Evolutionary conservation across 2,329 filamentous ascomycete species (phyloP), one percentile per base, ranked within the genome.

Genomic region (Aplosporella prunicola): DNA sequence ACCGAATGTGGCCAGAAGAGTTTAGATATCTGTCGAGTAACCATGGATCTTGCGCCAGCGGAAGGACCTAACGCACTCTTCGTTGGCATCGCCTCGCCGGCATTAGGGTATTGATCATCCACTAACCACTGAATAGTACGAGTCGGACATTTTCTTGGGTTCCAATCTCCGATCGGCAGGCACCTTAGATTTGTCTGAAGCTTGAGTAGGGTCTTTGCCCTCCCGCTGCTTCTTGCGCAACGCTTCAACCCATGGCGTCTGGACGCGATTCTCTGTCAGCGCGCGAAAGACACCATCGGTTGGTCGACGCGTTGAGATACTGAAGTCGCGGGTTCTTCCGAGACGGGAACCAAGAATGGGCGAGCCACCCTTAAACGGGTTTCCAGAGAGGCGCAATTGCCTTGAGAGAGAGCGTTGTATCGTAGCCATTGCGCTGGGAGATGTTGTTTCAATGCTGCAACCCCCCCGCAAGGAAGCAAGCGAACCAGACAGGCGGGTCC

Each of bases 11-110:
- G 0, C 82, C 82, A 0, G 76, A 77, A 1, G 80, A 72, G 57
- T 87, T 87, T 51, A 85, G 73, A 51, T 88, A 88, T 0, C 78
- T 81, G 53, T 88, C 82, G 9, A 82, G 69, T 9, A 88, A 64
- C 79, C 80, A 87, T 35, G 80, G 80, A 51, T 87, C 82, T 50
- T 75, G 78, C 5, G 75, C 79, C 8, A 87, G 64, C 5, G 80
- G 80, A 18, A 86, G 63, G 11, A 77, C 61, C 74, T 78, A 59
- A 25, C 32, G 23, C 47, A n/a, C n/a, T n/a, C n/a, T n/a, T n/a
- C n/a, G n/a, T n/a, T n/a, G n/a, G n/a, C n/a, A n/a, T n/a, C n/a
- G n/a, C n/a, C n/a, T n/a, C n/a, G n/a, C n/a, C n/a, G n/a, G n/a
- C n/a, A n/a, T n/a, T n/a, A n/a, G n/a, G n/a, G n/a, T n/a, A n/a